Evolutionary conservation across 441 rosid genomes (phyloP).

Genomic region (Viola pubescens): DNA sequence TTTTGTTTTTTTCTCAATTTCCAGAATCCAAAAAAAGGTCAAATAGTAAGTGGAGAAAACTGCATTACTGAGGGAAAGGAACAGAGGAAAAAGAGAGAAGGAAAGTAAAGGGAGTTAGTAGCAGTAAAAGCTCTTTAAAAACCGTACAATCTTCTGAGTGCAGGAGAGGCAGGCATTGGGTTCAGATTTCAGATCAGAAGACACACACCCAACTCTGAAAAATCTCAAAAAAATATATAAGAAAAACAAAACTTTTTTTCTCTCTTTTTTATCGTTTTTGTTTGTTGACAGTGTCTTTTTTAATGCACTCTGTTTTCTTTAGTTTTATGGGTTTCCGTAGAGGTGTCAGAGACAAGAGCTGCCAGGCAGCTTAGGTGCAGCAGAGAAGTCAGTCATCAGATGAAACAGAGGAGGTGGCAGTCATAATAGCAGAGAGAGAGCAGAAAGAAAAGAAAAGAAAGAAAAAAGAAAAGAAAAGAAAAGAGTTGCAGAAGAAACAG

Average conservation of each 20-base stretch:
- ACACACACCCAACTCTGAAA: not conserved
- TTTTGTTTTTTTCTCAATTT: slow-evolving; percentile 17
- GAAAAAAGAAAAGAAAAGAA: too few species aligned
- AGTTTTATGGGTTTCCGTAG: slow-evolving; percentile 72
- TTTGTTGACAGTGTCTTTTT: slow-evolving; percentile 22
- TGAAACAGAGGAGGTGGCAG: slow-evolving; percentile 28
- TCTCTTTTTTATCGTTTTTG: slow-evolving; percentile 5
- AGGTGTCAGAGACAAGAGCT: slow-evolving; percentile 74
- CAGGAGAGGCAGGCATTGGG: slow-evolving; percentile 22
- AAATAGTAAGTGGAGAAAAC: slow-evolving; percentile 23
- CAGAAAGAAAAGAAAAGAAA: slow-evolving; percentile 5
- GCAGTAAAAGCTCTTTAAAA: slow-evolving; percentile 36
- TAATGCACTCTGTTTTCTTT: slow-evolving; percentile 18
- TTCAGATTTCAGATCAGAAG: slow-evolving; percentile 31
- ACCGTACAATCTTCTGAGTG: slow-evolving; percentile 38
- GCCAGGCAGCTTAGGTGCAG: slow-evolving; percentile 40
- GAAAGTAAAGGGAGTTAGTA: slow-evolving; percentile 36
- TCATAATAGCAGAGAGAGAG: slow-evolving; percentile 30
- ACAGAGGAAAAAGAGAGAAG: too few species aligned
- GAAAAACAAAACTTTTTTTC: not conserved
- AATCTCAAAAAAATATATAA: not conserved
- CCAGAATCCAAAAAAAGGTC: slow-evolving; percentile 33
- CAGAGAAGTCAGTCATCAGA: slow-evolving; percentile 17
- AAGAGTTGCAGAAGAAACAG: not conserved
- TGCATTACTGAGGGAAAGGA: slow-evolving; percentile 34